Evolutionary conservation across 495 filamentous ascomycete species (phyloP), one percentile per base, ranked within the genome.

Genomic region (Wilcoxina mikolae): DNA sequence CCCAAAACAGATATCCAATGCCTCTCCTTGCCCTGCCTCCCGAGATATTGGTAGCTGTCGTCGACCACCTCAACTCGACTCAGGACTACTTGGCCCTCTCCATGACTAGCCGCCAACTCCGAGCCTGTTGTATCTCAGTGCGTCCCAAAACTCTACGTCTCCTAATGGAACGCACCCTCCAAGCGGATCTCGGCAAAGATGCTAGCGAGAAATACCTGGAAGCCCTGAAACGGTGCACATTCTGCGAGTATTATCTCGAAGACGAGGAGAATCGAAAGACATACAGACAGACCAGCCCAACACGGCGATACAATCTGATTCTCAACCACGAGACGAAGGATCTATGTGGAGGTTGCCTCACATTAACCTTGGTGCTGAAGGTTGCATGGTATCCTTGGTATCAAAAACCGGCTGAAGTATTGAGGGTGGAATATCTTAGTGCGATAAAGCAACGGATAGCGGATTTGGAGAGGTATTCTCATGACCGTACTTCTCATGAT

Each of bases 241-340:
- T 49, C 29, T 49, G 46, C 22, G 20, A 27, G 7, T 28, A 23
- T 10, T 49, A 28, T 23, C 29, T 49, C 24, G 10, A 22, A 11
- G 24, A 49, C 20, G 46, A 49, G n/a, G 15, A 28, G 27, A 27
- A 49, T n/a, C 24, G 46, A 3, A 22, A 15, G 22, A 52, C 9
- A 35, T 52, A 52, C 27, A 47, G 63, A 7, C 10, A 52, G 11
- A 49, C 46, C 24, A 49, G 15, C 12, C 7, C 24, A 11, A 49
- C 24, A 9, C 24, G 27, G 12, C 24, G 46, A 15, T 49, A 49
- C 20, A 9, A 28, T 29, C 24, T 49, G 15, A 49, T 49, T 9
- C n/a, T 27, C 15, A 49, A 23, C 24, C 46, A 49, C 12, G 46
- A 49, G 3, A 49, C 46, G 3, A 49, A 49, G 25, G 23, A 49